Conservation (phyloP, 306 rosid species). For the Sicyos edulis region DNA sequence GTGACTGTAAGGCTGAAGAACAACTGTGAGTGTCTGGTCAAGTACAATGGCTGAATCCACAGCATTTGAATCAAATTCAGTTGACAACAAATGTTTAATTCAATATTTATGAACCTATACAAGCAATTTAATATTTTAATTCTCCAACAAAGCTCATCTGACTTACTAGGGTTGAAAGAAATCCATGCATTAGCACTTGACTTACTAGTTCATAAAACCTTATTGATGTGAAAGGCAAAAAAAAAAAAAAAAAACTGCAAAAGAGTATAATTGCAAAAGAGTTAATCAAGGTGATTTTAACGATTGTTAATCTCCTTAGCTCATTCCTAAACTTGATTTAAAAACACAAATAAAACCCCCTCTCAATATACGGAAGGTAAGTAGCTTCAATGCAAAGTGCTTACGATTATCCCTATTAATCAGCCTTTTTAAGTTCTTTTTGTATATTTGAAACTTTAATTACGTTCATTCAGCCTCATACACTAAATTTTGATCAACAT, state of each 20-base stretch:
- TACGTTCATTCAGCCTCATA: background rate
- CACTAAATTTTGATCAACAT: background rate
- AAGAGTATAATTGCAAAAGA: no score
- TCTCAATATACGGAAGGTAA: no score
- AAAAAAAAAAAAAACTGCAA: background rate
- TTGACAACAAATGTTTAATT: constrained; percentile 48
- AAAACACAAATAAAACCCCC: no score
- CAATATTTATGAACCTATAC: constrained; percentile 68
- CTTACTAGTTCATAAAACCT: background rate
- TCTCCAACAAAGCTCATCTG: constrained; percentile 3
- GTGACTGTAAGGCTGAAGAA: constrained; percentile 53
- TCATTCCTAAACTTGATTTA: no score
- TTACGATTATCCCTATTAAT: background rate
- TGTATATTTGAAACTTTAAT: background rate
- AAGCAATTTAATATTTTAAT: constrained; percentile 28
- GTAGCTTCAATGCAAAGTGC: constrained; percentile 1
- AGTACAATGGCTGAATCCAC: constrained; percentile 50
- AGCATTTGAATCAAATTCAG: constrained; percentile 31
- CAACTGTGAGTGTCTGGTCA: constrained; percentile 85
- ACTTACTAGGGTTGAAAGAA: constrained; percentile 5
- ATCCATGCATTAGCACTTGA: background rate
- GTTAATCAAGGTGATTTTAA: no score
- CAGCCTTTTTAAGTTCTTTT: background rate
- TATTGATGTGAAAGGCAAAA: background rate
- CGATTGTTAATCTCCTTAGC: no score